Percentiles rank a stretch among this genome's conserved stretches.
Evolutionary conservation across 768 basidiomycete genomes (phyloP).

Genomic region (Mycena metata): DNA sequence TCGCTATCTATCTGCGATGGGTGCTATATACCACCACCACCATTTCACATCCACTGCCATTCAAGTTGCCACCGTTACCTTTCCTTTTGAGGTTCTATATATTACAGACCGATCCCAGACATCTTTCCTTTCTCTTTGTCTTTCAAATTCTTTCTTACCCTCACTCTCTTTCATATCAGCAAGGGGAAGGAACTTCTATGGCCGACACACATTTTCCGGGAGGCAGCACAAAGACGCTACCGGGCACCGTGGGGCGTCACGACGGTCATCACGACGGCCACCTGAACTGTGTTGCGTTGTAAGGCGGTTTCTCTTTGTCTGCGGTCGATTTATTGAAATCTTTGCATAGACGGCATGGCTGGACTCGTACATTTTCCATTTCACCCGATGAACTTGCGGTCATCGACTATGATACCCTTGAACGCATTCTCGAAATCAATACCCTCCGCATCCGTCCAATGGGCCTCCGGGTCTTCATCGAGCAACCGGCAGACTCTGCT

Average conservation of each 20-base stretch:
- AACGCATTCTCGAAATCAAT: slow-evolving; percentile 42
- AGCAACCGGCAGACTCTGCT: slow-evolving; percentile 42
- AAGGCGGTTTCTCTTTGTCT: slow-evolving; percentile 10
- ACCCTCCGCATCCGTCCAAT: slow-evolving; percentile 43
- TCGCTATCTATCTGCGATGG: too few relatives aligned
- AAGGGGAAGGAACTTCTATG: slow-evolving; percentile 33
- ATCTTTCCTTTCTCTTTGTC: slow-evolving; percentile 21
- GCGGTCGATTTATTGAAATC: neutral
- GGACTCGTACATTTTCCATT: slow-evolving; percentile 42
- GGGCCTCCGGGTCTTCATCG: slow-evolving; percentile 41
- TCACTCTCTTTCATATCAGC: slow-evolving; percentile 26
- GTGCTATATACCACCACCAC: neutral
- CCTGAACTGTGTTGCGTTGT: slow-evolving; percentile 39
- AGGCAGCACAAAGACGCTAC: slow-evolving; percentile 38
- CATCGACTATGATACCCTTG: slow-evolving; percentile 42
- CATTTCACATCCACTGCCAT: slow-evolving; percentile 17
- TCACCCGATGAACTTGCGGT: slow-evolving; percentile 39
- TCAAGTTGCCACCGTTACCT: slow-evolving; percentile 36
- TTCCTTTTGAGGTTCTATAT: neutral
- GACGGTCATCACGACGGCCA: slow-evolving; percentile 40
- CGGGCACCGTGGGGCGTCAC: slow-evolving; percentile 37
- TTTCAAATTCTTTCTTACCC: slow-evolving; percentile 10
- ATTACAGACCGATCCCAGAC: neutral
- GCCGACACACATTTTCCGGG: slow-evolving; percentile 38
- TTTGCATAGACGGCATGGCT: slow-evolving; percentile 41